Evolutionary conservation across 495 filamentous ascomycete genomes (phyloP).

Genomic region (Hyaloscypha variabilis): DNA sequence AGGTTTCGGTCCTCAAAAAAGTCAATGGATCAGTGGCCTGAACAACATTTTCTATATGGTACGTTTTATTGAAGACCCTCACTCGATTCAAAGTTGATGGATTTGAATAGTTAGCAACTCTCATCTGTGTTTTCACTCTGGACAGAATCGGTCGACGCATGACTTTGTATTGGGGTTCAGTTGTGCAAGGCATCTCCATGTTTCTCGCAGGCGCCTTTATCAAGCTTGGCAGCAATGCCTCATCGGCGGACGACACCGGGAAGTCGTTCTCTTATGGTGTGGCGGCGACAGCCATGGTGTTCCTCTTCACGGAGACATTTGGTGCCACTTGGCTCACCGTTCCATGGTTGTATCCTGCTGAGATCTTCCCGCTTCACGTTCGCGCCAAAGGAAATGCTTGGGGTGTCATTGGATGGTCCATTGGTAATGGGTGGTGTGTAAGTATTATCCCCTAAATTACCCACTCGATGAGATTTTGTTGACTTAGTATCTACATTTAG

Average conservation of each 20-base stretch:
- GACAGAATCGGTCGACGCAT: constrained; percentile 70
- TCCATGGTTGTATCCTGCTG: constrained; percentile 71
- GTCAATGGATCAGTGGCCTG: constrained; percentile 69
- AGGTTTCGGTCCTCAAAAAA: too few species aligned
- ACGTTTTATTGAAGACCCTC: not conserved
- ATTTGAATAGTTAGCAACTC: constrained; percentile 34
- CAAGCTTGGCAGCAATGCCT: constrained; percentile 47
- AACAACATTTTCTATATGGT: constrained; percentile 68
- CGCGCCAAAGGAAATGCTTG: constrained; percentile 72
- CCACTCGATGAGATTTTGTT: too few species aligned
- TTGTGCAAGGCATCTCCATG: constrained; percentile 64
- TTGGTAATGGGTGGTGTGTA: constrained; percentile 65
- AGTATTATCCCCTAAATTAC: constrained; percentile 28
- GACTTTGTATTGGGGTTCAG: constrained; percentile 69
- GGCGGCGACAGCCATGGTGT: constrained; percentile 68
- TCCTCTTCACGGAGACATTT: constrained; percentile 69
- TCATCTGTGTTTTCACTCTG: constrained; percentile 69
- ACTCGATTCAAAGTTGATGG: not conserved
- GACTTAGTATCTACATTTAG: constrained; percentile 23
- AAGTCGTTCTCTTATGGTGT: constrained; percentile 57
- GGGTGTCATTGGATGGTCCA: constrained; percentile 74
- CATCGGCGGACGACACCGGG: too few species aligned
- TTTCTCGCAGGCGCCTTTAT: constrained; percentile 60
- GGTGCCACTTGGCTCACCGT: constrained; percentile 75
- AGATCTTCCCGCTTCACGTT: constrained; percentile 71